Base-by-base conservation (phyloP, 768 basidiomycete genomes). In the Termitomyces sp. region DNA sequence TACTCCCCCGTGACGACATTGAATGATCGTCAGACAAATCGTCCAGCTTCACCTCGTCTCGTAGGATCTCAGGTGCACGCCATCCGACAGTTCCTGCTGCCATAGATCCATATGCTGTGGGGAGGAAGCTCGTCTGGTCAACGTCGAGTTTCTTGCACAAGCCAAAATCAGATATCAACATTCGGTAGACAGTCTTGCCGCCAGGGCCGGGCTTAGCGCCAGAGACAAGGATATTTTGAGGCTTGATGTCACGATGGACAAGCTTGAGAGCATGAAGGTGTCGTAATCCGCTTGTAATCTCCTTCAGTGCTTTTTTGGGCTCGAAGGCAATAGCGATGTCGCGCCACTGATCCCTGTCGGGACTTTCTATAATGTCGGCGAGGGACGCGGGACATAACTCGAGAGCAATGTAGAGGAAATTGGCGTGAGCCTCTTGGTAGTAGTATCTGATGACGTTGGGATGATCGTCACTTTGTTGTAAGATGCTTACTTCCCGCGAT, bases 381-480 rank as follows among this genome's bases (percentile, higher is more conserved):
- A 97, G 84, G 3, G 92, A 92, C 1, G 90, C 91, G 0, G 92
- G 93, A 67, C 94, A 95, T 4, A 98, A 80, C 66, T 99, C 97
- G 42, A 99, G 86, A 2, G 97, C 97, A 60, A 99, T 98, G 72
- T 96, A 98, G 10, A 98, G 84, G 78, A 98, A 98, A 65, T 91
- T 94, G 21, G 86, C 86, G 29, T 91, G 90, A 4, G 89, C 79
- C 75, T 98, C 96, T 77, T 98, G 95, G 73, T 93, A 98, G 72
- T 95, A 99, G 69, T 99, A 97, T 29, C 94, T 89, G 64, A 98
- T 95, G 69, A 99, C 97, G 74, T 99, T 98, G 17, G 94, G 94
- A 65, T 99, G 97, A 69, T 96, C 94, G 76, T 99, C 97, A 46
- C 92, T 91, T 69, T 97, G 95, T 74, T 98, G 95, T 9, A 99